phyloP scores from a whole-genome alignment of 1,284 basidiomycete species.

The Sanghuangporus sanghuang region DNA sequence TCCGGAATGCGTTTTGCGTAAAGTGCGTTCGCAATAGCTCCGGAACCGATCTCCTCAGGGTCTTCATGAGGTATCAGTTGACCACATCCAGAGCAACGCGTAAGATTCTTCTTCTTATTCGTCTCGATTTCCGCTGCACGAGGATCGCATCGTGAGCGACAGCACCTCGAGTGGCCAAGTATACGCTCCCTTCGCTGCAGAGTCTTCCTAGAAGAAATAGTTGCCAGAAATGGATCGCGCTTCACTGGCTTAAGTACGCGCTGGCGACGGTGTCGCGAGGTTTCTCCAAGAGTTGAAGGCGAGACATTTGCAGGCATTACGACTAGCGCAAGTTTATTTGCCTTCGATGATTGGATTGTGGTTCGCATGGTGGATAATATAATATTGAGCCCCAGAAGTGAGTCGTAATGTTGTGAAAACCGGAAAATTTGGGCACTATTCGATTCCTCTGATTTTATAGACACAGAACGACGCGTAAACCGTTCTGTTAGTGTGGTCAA shows the following conservation, averaged over 20 bases:
- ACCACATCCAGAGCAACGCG: no score
- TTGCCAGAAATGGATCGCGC: neutral
- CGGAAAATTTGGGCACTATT: no score
- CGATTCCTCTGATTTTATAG: no score
- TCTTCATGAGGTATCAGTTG: neutral
- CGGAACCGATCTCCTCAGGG: neutral
- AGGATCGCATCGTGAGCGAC: no score
- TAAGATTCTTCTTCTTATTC: neutral
- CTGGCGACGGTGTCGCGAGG: neutral
- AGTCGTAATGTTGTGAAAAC: no score
- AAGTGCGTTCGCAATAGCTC: neutral
- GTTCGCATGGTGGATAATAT: no score
- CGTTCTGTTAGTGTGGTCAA: no score
- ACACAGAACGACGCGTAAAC: no score
- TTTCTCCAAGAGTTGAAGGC: neutral
- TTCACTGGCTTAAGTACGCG: conserved; percentile 1
- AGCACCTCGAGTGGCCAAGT: neutral
- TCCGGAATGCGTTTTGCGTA: neutral
- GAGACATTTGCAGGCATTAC: neutral
- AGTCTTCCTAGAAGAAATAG: neutral
- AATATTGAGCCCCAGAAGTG: no score
- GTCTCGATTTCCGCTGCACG: neutral
- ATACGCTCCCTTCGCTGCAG: neutral
- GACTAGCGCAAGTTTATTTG: neutral
- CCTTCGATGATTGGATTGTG: neutral